Conservation (phyloP, 1,284 basidiomycete species). For the Trichosporon ovoides region DNA sequence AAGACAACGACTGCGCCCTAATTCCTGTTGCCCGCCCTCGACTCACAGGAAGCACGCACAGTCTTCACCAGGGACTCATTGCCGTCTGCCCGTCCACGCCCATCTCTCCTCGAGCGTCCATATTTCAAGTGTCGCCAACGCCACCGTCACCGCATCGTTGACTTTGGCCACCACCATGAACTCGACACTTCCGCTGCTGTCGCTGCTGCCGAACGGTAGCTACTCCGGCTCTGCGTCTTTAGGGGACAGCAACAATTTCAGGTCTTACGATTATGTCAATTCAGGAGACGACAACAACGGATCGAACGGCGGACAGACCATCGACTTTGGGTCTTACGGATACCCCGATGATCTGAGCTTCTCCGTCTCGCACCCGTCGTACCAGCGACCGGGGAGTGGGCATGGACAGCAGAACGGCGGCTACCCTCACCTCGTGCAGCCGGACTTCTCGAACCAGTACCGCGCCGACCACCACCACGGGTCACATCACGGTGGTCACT, state of each 20-base stretch:
- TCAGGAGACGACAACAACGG: conserved; percentile 18
- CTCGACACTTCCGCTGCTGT: conserved; percentile 18
- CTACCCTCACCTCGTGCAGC: conserved; percentile 20
- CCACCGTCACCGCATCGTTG: background rate
- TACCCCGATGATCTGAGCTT: conserved; percentile 17
- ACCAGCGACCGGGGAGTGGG: conserved; percentile 11
- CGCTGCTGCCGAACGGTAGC: conserved; percentile 18
- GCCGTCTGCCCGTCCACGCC: background rate
- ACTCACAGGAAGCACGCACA: background rate
- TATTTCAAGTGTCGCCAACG: too few relatives aligned
- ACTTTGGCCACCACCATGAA: conserved; percentile 14
- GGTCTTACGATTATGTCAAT: conserved; percentile 19
- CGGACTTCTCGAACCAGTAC: conserved; percentile 18
- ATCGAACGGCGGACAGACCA: conserved; percentile 3
- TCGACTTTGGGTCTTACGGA: conserved; percentile 12
- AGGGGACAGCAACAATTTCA: conserved; percentile 9
- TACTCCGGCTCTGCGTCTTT: conserved; percentile 12
- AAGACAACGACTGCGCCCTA: background rate
- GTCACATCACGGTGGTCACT: conserved; percentile 9
- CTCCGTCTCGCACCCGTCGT: conserved; percentile 10
- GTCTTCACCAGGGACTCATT: background rate
- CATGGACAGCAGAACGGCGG: conserved; percentile 7
- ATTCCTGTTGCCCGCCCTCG: background rate
- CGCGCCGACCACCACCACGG: conserved; percentile 12
- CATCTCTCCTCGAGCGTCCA: too few relatives aligned